A percentile compares a stretch with the other conserved stretches of the same genome.
These are phyloP conservation scores for Mortierella sp. DNA, from an alignment of 371 early-diverging fungal species.

Conservation along the genomic window DNA sequence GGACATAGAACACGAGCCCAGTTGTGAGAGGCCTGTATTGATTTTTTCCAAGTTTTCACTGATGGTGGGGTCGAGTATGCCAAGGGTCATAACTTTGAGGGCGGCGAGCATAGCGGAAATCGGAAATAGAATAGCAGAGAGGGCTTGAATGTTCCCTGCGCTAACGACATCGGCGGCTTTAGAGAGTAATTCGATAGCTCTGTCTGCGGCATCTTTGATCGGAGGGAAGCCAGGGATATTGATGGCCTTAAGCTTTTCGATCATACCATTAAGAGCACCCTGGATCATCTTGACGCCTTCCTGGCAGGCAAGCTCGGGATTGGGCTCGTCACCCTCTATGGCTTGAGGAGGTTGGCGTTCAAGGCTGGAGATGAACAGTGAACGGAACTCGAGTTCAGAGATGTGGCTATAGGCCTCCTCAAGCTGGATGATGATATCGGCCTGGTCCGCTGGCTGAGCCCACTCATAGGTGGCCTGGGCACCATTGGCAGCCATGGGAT, in stretches of 20 bases:
- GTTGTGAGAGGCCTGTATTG: not conserved
- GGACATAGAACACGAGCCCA: not conserved
- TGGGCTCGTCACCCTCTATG: not conserved
- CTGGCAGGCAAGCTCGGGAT: not conserved
- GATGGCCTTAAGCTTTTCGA: not conserved
- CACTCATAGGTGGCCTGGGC: constrained; percentile 15
- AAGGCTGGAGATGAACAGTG: constrained; percentile 15
- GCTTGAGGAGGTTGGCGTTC: not conserved
- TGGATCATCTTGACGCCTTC: not conserved
- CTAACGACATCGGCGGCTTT: not conserved
- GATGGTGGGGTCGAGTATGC: not conserved
- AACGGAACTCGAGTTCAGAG: constrained; percentile 32
- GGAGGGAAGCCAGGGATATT: not conserved
- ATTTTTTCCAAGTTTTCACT: not conserved
- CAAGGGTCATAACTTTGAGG: not conserved
- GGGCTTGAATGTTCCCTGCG: not conserved
- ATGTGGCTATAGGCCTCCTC: constrained; percentile 8
- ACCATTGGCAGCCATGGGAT: constrained; percentile 26
- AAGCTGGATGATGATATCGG: constrained; percentile 8
- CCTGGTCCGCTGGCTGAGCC: not conserved
- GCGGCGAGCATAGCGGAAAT: not conserved
- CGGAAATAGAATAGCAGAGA: no score
- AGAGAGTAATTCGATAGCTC: not conserved
- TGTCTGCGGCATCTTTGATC: not conserved
- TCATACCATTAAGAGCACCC: not conserved